These are phyloP conservation scores for Leptodontidium sp. DNA, from an alignment of 2,329 filamentous ascomycete genomes.

Conservation along the genomic window DNA sequence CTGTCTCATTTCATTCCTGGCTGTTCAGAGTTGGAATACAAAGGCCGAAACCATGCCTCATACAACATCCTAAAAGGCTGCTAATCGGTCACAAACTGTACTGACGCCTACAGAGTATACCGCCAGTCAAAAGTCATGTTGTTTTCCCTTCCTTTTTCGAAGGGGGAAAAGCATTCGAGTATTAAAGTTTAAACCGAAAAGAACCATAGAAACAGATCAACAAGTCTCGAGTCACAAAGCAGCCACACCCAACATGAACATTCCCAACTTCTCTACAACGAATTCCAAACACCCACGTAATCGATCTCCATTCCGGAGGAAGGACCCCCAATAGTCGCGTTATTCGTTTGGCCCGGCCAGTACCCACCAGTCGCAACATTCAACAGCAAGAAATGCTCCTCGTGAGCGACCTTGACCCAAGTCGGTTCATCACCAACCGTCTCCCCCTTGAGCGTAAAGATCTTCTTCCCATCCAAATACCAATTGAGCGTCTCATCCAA, in stretches of 20 bases:
- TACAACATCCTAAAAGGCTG: no score
- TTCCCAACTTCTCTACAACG: conserved; percentile 15
- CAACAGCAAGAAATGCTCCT: conserved; percentile 49
- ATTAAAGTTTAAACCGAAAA: no score
- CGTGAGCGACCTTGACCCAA: conserved; percentile 47
- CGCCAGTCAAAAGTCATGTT: no score
- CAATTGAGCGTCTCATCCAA: conserved; percentile 48
- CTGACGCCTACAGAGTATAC: no score
- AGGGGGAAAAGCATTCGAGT: no score
- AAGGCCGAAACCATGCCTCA: no score
- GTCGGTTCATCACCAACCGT: conserved; percentile 42
- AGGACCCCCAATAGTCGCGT: conserved; percentile 46
- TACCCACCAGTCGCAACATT: conserved; percentile 53
- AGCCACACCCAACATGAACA: neutral
- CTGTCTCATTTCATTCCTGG: no score
- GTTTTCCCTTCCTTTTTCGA: no score
- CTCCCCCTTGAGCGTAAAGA: conserved; percentile 43
- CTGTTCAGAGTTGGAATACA: no score
- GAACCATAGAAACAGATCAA: no score
- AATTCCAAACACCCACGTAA: conserved; percentile 51
- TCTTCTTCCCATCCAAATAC: conserved; percentile 47
- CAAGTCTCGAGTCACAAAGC: no score
- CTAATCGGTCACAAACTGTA: no score
- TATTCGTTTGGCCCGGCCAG: conserved; percentile 48
- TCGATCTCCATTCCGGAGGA: conserved; percentile 50